Evolutionary conservation across 202 grass and related monocot genomes (phyloP).

Genomic region (Alloteropsis angusta): DNA sequence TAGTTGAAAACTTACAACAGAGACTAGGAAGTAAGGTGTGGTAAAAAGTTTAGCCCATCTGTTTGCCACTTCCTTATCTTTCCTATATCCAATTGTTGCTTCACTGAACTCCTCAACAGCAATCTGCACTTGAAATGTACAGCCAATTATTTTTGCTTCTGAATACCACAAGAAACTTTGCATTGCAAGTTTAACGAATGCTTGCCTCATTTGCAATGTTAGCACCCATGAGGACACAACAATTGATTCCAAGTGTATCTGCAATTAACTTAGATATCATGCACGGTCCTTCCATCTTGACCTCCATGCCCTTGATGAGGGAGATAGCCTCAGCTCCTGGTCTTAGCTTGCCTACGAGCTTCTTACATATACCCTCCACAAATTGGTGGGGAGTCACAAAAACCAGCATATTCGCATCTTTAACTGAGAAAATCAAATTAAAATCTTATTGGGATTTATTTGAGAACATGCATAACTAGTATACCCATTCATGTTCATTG

Average conservation of each 20-base stretch:
- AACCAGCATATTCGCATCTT: slow-evolving; percentile 83
- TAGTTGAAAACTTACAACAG: slow-evolving; percentile 52
- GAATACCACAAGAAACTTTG: not conserved
- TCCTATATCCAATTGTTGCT: slow-evolving; percentile 87
- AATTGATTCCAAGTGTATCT: slow-evolving; percentile 76
- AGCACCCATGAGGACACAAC: slow-evolving; percentile 96
- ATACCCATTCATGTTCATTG: not conserved
- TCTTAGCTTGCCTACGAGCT: slow-evolving; percentile 73
- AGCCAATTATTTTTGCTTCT: not conserved
- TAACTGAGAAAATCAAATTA: slow-evolving; percentile 42
- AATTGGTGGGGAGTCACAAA: slow-evolving; percentile 96
- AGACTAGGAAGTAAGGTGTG: slow-evolving; percentile 80
- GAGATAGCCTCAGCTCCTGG: slow-evolving; percentile 68
- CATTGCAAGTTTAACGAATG: not conserved
- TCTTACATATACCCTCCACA: slow-evolving; percentile 87
- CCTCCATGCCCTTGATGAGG: slow-evolving; percentile 96
- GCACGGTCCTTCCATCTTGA: slow-evolving; percentile 86
- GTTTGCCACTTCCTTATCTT: slow-evolving; percentile 67
- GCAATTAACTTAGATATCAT: slow-evolving; percentile 93
- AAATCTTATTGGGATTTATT: not conserved
- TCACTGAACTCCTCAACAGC: slow-evolving; percentile 92
- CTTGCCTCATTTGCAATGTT: slow-evolving; percentile 97
- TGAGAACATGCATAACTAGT: not conserved
- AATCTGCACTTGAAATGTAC: slow-evolving; percentile 49
- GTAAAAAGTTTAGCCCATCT: slow-evolving; percentile 70